Evolutionary conservation across 2,329 filamentous ascomycete genomes (phyloP).

Genomic region (Westerdykella sp.): DNA sequence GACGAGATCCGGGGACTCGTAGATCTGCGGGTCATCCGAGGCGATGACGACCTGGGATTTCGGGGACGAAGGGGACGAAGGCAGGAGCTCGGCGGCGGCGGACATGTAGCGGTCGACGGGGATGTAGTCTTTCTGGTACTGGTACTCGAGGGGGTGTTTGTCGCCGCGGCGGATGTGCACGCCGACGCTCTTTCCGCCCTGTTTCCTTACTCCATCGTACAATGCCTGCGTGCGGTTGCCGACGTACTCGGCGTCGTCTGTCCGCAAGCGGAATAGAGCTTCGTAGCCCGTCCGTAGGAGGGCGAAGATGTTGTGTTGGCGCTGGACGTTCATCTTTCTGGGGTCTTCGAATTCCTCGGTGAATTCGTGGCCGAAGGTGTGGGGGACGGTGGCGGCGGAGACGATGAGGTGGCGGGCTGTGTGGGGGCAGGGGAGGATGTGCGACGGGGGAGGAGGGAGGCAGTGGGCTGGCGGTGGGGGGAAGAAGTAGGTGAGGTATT

Average conservation of each 20-base stretch:
- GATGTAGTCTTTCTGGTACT: conserved; percentile 72
- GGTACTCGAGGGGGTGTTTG: conserved; percentile 66
- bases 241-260: conserved; percentile 62
- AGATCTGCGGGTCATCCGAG: conserved; percentile 75
- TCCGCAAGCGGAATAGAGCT: conserved; percentile 63
- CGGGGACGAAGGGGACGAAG: conserved; percentile 2
- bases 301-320: conserved; percentile 57
- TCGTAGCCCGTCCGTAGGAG: conserved; percentile 66
- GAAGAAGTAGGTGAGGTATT: conserved; percentile 66
- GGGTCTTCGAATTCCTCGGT: conserved; percentile 48
- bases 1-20: conserved; percentile 58
- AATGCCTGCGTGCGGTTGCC: conserved; percentile 53
- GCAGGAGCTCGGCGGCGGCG: conserved; percentile 44
- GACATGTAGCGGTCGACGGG: conserved; percentile 63
- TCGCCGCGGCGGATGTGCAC: conserved; percentile 78
- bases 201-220: conserved; percentile 40
- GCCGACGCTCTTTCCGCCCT: conserved; percentile 56
- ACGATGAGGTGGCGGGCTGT: conserved; percentile 69
- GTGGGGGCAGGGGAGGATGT: conserved; percentile 74
- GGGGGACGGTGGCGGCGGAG: conserved; percentile 59
- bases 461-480: conserved; percentile 60
- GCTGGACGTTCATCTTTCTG: conserved; percentile 45
- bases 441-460: conserved; percentile 63
- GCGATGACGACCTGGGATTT: conserved; percentile 55
- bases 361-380: conserved; percentile 58